These are phyloP conservation scores for Cercis canadensis DNA, from an alignment of 306 rosid genomes.

Conservation along the genomic window DNA sequence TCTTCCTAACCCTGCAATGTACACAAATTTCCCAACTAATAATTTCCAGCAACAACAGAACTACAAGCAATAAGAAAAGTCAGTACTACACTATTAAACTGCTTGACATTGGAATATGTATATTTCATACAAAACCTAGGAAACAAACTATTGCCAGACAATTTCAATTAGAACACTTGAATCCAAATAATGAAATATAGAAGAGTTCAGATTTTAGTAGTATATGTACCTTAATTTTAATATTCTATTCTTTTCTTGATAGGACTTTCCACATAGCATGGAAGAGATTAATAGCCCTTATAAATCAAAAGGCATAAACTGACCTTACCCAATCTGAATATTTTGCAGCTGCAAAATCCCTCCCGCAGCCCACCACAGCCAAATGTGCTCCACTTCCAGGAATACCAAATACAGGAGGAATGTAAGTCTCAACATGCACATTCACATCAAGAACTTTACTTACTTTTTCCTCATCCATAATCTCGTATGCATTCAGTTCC, in stretches of 20 bases:
- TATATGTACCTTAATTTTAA: slow-evolving; percentile 16
- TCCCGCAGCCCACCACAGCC: slow-evolving; percentile 77
- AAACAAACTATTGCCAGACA: background rate
- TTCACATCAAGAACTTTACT: slow-evolving; percentile 52
- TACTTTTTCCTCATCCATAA: slow-evolving; percentile 42
- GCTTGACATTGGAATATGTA: background rate
- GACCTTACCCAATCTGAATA: slow-evolving; percentile 93
- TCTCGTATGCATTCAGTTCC: slow-evolving; percentile 46
- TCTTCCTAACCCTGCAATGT: slow-evolving; percentile 70
- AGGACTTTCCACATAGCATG: slow-evolving; percentile 12
- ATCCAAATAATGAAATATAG: slow-evolving; percentile 14
- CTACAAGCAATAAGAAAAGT: slow-evolving; percentile 21
- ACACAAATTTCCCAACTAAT: slow-evolving; percentile 7
- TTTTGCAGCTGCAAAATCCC: slow-evolving; percentile 80
- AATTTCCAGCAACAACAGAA: slow-evolving; percentile 24
- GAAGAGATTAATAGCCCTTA: slow-evolving; percentile 3
- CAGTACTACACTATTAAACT: background rate
- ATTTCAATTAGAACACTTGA: slow-evolving; percentile 18
- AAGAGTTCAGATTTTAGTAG: background rate
- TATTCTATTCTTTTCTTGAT: background rate
- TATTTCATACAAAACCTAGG: background rate
- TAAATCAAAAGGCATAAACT: slow-evolving; percentile 35
- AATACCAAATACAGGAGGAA: slow-evolving; percentile 61
- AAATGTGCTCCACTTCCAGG: slow-evolving; percentile 60
- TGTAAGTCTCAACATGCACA: slow-evolving; percentile 55